Percentiles rank a stretch among this genome's conserved stretches.
These are phyloP conservation scores for Coelastrella sp. DNA, from an alignment of 139 green algal species.

Conservation along the genomic window DNA sequence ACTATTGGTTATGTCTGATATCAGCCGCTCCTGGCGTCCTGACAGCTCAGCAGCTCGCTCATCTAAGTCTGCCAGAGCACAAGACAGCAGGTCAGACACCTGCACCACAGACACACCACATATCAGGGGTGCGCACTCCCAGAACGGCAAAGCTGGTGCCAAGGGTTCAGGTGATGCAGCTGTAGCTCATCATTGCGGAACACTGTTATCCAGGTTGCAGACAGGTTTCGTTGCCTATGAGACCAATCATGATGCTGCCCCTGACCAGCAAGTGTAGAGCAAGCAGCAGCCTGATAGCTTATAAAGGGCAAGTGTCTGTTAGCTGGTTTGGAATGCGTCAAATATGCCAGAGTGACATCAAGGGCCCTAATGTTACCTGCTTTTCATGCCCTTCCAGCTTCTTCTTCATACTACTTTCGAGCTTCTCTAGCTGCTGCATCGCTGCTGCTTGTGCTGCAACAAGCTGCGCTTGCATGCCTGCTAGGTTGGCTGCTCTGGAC, in stretches of 20 bases:
- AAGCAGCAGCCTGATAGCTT: too few relatives aligned
- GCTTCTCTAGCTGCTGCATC: conserved; percentile 45
- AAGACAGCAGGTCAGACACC: conserved; percentile 41
- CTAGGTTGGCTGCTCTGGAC: background rate
- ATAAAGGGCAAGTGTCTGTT: too few relatives aligned
- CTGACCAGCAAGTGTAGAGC: too few relatives aligned
- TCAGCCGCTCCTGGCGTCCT: conserved; percentile 17
- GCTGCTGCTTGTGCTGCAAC: conserved; percentile 30
- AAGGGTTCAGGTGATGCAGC: too few relatives aligned
- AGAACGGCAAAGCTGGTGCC: too few relatives aligned
- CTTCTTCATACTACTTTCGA: conserved; percentile 2
- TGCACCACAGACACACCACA: background rate
- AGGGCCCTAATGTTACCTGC: background rate
- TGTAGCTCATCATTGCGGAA: too few relatives aligned
- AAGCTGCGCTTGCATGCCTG: conserved; percentile 2
- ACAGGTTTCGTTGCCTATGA: too few relatives aligned
- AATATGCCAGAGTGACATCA: background rate
- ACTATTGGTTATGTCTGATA: conserved; percentile 2
- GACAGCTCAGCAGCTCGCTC: conserved; percentile 48
- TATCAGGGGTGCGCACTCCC: background rate
- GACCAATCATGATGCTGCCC: too few relatives aligned
- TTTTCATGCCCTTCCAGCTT: conserved; percentile 40
- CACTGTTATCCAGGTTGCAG: too few relatives aligned
- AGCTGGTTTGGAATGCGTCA: too few relatives aligned
- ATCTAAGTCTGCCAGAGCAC: conserved; percentile 26